Evolutionary conservation across 106 monocot species (phyloP).

Genomic region (Allium sativum): DNA sequence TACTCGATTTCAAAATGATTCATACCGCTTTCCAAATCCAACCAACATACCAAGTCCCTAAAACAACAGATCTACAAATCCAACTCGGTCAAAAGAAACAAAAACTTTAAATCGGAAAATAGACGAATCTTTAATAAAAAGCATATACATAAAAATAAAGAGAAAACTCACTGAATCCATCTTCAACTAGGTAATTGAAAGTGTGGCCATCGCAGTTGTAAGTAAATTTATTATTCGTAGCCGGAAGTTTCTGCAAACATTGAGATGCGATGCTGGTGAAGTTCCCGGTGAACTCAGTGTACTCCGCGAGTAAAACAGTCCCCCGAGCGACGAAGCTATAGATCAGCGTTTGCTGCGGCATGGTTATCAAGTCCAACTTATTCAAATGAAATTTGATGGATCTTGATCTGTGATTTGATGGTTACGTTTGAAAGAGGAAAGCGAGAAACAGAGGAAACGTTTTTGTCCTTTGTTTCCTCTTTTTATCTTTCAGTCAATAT

Average conservation of each 20-base stretch:
- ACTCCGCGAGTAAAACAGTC: slow-evolving; percentile 17
- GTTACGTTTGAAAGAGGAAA: background rate
- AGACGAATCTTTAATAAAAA: background rate
- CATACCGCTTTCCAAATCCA: background rate
- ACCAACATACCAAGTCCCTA: background rate
- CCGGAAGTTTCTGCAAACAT: slow-evolving; percentile 17
- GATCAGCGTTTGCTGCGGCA: slow-evolving; percentile 17
- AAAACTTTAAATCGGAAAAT: no score
- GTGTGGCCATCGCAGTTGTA: no score
- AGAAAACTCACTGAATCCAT: slow-evolving; percentile 17
- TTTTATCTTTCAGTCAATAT: no score
- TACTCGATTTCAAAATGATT: background rate
- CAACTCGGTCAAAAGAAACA: no score
- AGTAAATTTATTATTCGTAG: slow-evolving; percentile 8
- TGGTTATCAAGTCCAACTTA: background rate
- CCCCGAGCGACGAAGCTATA: slow-evolving; percentile 20
- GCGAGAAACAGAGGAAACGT: background rate
- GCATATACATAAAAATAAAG: background rate
- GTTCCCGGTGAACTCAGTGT: slow-evolving; percentile 20
- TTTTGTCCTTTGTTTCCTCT: no score
- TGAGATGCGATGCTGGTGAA: slow-evolving; percentile 19
- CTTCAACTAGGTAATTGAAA: slow-evolving; percentile 11
- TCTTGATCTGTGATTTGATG: no score
- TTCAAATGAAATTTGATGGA: no score
- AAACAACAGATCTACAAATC: slow-evolving; percentile 1